Conservation (phyloP, 768 basidiomycete species). For the Dacryopinax spathularia region DNA sequence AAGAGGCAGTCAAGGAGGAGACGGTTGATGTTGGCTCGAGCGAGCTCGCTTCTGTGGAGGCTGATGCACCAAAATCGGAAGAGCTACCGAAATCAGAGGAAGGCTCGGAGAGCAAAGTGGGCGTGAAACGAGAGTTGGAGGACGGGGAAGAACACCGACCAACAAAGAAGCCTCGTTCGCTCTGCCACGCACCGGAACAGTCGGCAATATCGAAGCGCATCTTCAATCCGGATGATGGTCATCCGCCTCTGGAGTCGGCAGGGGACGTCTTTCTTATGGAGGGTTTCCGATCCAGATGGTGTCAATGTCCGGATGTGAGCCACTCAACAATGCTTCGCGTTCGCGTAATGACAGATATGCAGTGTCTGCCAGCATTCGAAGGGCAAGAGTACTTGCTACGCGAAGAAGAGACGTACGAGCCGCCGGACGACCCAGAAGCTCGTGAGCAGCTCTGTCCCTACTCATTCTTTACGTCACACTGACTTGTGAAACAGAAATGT, state of each 20-base stretch:
- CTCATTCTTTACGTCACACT: background rate
- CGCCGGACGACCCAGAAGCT: slow-evolving; percentile 75
- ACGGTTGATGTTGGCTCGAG: slow-evolving; percentile 18
- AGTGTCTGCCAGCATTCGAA: slow-evolving; percentile 50
- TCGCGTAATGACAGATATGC: background rate
- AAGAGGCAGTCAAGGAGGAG: slow-evolving; percentile 16
- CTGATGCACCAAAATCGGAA: background rate
- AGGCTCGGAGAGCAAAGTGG: background rate
- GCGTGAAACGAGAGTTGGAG: background rate
- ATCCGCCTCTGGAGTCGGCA: slow-evolving; percentile 14
- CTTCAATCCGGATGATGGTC: background rate
- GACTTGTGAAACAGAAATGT: slow-evolving; percentile 37
- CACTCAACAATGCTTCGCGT: background rate
- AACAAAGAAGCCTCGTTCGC: slow-evolving; percentile 32
- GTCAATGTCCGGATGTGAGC: slow-evolving; percentile 47
- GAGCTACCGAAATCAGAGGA: background rate
- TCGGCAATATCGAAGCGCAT: background rate
- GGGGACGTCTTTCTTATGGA: slow-evolving; percentile 67
- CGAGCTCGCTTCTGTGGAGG: background rate
- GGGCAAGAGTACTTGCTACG: slow-evolving; percentile 47
- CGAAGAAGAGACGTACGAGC: slow-evolving; percentile 74
- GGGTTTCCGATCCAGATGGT: slow-evolving; percentile 68
- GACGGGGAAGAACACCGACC: slow-evolving; percentile 23
- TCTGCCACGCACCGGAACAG: slow-evolving; percentile 12
- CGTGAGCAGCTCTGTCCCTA: slow-evolving; percentile 28